Base-by-base conservation (phyloP, 2,329 filamentous ascomycete species). In the Ophiosphaerella narmari region DNA sequence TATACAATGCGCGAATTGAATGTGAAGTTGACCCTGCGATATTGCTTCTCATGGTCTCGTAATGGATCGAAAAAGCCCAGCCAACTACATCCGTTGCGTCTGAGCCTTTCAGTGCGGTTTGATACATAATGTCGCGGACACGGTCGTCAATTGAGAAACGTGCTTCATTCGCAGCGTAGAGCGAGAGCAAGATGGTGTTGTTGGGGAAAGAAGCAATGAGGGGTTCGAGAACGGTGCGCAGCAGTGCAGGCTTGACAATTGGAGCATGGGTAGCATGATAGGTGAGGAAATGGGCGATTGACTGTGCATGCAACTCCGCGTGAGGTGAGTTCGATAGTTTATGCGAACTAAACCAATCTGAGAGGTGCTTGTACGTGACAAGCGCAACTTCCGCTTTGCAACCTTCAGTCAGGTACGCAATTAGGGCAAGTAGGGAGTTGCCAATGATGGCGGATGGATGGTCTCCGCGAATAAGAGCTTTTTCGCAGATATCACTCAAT, bases 121-220 rank as follows among this genome's bases (percentile, higher is more conserved):
- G 69, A 16, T 80, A 73, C 9, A 92, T 75, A 7, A 89, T 74
- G 5, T 82, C 78, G n/a, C 89, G 85, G 16, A 95, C 83, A 14
- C 90, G 87, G 60, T 95, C 89, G 54, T 91, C 83, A 46, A 94
- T 81, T 21, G 86, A 82, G 37, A 90, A 83, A 7, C 86, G 83
- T 2, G 84, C 79, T 66, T 93, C 87, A 54, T 89, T 86, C 78
- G 86, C 89, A n/a, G 86, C 82, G 56, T 88, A 88, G 0, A 94
- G 75, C 1, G 82, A 78, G 1, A 95, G 79, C 54, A 97, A 87
- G 5, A 90, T 79, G 1, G 85, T 89, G 74, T 96, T 97, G 41
- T 79, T 78, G 0, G 91, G 90, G 67, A 91, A 96, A 6, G 75
- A 67, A 0, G 63, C 61, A 18, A 94, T 77, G 54, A 87, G 88